Evolutionary conservation across 1,139 yeast species (phyloP), one percentile per base, ranked within the genome.

Genomic region (Debaryomyces psychrophilus): DNA sequence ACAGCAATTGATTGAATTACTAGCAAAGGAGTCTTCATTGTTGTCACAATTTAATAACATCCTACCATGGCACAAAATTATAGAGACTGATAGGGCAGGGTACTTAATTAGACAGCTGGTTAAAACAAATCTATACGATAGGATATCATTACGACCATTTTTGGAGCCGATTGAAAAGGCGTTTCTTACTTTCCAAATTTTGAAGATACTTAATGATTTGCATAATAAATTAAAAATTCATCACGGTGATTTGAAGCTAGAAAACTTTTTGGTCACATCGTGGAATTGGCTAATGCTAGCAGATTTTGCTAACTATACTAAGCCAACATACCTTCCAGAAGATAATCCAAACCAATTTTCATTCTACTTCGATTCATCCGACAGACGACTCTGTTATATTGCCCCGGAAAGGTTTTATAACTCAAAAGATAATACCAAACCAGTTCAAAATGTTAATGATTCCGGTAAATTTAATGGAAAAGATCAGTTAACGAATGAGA

Each of bases 311-410:
- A 76, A 83, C 2, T 81, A 81, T 61, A 60, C 59, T 8, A 95
- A 95, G 63, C 99, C 99, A 0, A 84, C 83, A 0, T 85, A 76
- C 57, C 68, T 95, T 25, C 98, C 98, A 0, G 97, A 89, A 54
- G 95, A 90, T 56, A 93, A 95, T 59, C 98, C 98, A 0, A 88
- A 93, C n/a, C 93, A 87, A 54, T 93, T 87, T 58, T 83, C 95
- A 0, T 93, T 92, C 60, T 95, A 85, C 63, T 95, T 90, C 62
- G 98, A 93, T 66, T 87, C 93, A 3, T 87, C 96, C 1, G 90
- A 82, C 59, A 73, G 98, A 53, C 75, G 97, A 57, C 81, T 84
- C 2, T 93, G 99, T 65, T 93, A 92, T 62, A 67, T 95, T 43
- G 98, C 99, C 0, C 99, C 99, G 0, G 99, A 95, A 62, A 69